phyloP scores from a whole-genome alignment of 805 yeast genomes.

The Metschnikowia bowlesiae region DNA sequence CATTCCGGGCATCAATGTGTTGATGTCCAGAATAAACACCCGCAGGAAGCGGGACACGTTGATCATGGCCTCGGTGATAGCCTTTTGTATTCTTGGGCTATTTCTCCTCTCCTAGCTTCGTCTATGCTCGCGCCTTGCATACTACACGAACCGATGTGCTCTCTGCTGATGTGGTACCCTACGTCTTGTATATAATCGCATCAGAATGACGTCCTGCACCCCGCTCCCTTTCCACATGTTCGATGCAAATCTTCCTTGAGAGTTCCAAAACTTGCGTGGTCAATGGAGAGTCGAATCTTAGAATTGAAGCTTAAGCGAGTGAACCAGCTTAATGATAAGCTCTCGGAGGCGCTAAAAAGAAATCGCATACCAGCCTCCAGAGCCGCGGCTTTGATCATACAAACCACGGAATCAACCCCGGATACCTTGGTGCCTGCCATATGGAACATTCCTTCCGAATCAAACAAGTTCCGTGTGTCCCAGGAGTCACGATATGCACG shows the following conservation, averaged over 20 bases:
- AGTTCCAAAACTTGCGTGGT: not conserved
- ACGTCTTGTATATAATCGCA: not conserved
- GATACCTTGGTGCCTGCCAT: slow-evolving; percentile 45
- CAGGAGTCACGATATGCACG: slow-evolving; percentile 12
- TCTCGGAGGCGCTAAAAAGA: slow-evolving; percentile 47
- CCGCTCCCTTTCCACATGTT: not conserved
- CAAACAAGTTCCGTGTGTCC: slow-evolving; percentile 30
- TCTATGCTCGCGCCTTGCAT: not conserved
- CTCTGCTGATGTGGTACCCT: not conserved
- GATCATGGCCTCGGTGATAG: slow-evolving; percentile 71
- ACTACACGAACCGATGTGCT: not conserved
- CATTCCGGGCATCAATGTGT: slow-evolving; percentile 77
- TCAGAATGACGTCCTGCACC: not conserved
- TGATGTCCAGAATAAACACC: slow-evolving; percentile 77
- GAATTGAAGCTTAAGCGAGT: slow-evolving; percentile 58
- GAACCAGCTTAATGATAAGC: slow-evolving; percentile 49
- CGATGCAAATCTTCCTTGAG: not conserved
- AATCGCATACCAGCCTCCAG: slow-evolving; percentile 63
- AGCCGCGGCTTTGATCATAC: slow-evolving; percentile 48
- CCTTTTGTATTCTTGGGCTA: slow-evolving; percentile 66
- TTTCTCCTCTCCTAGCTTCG: slow-evolving; percentile 35
- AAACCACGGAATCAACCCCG: slow-evolving; percentile 39
- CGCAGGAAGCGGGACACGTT: slow-evolving; percentile 85
- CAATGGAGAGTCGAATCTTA: slow-evolving; percentile 39
- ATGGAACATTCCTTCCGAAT: slow-evolving; percentile 36